Conservation (phyloP, 768 basidiomycete genomes). For the Trametes gibbosa region DNA sequence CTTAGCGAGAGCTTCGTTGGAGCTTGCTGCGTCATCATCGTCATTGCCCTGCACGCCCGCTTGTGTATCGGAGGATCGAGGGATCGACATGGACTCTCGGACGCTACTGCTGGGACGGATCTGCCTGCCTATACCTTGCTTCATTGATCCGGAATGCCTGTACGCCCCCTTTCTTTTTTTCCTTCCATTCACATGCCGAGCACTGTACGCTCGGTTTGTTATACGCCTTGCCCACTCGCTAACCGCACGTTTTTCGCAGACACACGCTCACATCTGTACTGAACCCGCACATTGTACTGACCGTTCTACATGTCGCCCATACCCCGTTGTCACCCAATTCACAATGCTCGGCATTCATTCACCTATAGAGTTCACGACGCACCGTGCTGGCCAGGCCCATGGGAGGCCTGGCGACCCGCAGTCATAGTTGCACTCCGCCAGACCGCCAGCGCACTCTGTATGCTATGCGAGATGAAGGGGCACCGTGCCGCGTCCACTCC, state of each 20-base stretch:
- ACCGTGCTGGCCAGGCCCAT: neutral
- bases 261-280: neutral
- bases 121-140: slow-evolving; percentile 13
- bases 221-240: neutral
- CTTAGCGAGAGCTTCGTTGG: neutral
- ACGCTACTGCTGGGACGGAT: slow-evolving; percentile 4
- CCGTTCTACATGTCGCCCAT: neutral
- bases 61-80: neutral
- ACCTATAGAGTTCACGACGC: neutral
- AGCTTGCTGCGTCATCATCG: no score
- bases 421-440: slow-evolving; percentile 10
- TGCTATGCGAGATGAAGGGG: slow-evolving; percentile 4
- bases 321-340: neutral
- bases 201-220: neutral
- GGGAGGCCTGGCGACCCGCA: neutral
- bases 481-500: slow-evolving; percentile 7
- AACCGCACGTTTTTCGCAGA: neutral
- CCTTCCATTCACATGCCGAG: neutral
- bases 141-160: neutral
- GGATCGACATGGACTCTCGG: slow-evolving; percentile 1
- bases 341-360: no score
- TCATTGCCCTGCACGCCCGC: no score
- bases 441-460: neutral
- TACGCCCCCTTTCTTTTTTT: neutral
- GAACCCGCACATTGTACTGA: neutral